Percentiles rank a stretch among this genome's conserved stretches.
phyloP scores from a whole-genome alignment of 2,329 filamentous ascomycete species.

The Geosmithia flava region DNA sequence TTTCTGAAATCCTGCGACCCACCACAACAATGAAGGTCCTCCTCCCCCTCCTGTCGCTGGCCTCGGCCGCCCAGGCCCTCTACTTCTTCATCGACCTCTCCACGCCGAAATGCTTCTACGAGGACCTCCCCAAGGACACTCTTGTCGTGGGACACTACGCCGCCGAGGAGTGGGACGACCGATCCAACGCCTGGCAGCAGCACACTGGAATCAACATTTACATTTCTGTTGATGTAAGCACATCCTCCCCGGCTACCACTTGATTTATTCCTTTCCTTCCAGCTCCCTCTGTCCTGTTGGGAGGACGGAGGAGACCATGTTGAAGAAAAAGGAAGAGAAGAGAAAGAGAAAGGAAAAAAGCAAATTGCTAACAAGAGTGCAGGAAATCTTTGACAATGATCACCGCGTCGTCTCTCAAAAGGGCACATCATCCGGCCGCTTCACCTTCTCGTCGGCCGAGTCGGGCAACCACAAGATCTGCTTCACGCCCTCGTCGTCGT shows the following conservation, averaged over 20 bases:
- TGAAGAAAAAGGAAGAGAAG: too few species aligned
- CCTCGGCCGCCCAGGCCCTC: constrained; percentile 60
- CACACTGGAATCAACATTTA: constrained; percentile 70
- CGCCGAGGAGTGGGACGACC: constrained; percentile 72
- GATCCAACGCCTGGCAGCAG: constrained; percentile 53
- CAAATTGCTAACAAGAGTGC: not conserved
- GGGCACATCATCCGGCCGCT: constrained; percentile 63
- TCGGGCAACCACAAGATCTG: constrained; percentile 93
- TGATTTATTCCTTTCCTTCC: not conserved
- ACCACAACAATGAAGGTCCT: constrained; percentile 41
- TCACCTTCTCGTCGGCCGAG: constrained; percentile 92
- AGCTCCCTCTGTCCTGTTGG: not conserved
- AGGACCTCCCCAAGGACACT: constrained; percentile 95
- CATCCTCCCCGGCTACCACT: not conserved
- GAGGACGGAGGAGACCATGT: not conserved
- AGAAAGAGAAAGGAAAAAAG: too few species aligned
- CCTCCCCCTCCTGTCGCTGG: constrained; percentile 54
- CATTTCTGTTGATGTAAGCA: constrained; percentile 73
- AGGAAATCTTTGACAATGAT: constrained; percentile 94
- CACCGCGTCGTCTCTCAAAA: constrained; percentile 89
- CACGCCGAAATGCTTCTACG: constrained; percentile 89
- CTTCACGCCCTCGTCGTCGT: constrained; percentile 73
- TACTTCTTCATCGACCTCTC: constrained; percentile 92
- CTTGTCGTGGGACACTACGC: constrained; percentile 88
- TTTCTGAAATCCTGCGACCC: not conserved